Evolutionary conservation across 805 yeast species (phyloP).

Genomic region (Candida manassasensis): DNA sequence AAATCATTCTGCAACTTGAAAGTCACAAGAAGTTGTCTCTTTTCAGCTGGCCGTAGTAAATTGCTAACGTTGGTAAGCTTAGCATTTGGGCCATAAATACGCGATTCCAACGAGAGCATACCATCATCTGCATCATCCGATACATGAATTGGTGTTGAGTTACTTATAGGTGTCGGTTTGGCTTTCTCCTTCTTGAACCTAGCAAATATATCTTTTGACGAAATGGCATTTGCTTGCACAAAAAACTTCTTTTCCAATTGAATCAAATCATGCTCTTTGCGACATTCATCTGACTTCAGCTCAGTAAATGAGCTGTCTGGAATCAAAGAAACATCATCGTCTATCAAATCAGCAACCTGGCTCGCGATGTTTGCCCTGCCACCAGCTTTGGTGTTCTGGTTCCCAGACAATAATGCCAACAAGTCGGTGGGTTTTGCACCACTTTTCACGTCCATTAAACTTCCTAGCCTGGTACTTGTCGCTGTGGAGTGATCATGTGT

Average conservation of each 20-base stretch:
- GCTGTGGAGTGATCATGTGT: too few relatives aligned
- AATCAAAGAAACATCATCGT: constrained; percentile 6
- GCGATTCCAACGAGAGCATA: constrained; percentile 13
- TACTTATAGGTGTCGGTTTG: constrained; percentile 1
- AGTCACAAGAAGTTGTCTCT: constrained; percentile 12
- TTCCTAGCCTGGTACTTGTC: too few relatives aligned
- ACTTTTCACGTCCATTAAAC: too few relatives aligned
- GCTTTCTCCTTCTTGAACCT: constrained; percentile 1
- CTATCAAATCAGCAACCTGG: constrained; percentile 2
- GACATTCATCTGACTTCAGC: constrained; percentile 10
- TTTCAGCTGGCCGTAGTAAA: constrained; percentile 26
- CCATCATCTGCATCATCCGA: constrained; percentile 6
- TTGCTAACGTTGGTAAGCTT: constrained; percentile 33
- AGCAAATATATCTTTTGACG: constrained; percentile 3
- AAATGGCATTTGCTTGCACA: constrained; percentile 2
- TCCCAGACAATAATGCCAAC: constrained; percentile 4
- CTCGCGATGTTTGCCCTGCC: background rate
- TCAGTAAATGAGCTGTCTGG: constrained; percentile 11
- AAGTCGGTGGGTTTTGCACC: constrained; percentile 3
- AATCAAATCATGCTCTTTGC: constrained; percentile 15
- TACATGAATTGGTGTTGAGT: constrained; percentile 5
- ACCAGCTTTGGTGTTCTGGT: constrained; percentile 3
- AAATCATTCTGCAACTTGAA: constrained; percentile 21
- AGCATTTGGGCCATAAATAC: constrained; percentile 14
- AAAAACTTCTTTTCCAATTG: constrained; percentile 18